Base-by-base conservation (phyloP, 805 yeast species). In the Zygosaccharomyces pseudorouxii region DNA sequence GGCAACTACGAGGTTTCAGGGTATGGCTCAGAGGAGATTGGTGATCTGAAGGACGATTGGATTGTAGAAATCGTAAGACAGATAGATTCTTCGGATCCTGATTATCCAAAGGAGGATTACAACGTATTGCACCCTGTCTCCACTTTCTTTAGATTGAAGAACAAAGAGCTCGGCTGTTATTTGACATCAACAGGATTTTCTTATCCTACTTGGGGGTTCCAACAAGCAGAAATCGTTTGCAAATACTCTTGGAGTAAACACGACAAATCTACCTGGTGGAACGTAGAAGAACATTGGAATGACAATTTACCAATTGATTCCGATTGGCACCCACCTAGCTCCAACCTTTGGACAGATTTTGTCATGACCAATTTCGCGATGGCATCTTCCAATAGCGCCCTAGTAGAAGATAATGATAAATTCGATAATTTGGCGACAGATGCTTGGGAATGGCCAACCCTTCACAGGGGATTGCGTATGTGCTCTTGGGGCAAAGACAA, bases 161-260 rank as follows among this genome's bases (percentile, higher is more conserved):
- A 83, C 67, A 74, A 74, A 55, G 79, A 66, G 8, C 66, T 89
- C 60, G 85, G 86, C 37, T 95, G 95, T 67, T 90, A 89, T 67
- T 72, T 93, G 62, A 86, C 90, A 55, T 86, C 92, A 11, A 77
- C 93, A 9, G 97, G 97, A 39, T 71, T 73, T 55, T 65, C 79
- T 20, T 82, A 90, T 63, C 99, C 99, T 16, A 82, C 81, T 14
- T 93, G 99, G 99, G 99, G 99, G 18, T 93, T 92, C 78, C 80
- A 89, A 65, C 99, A 93, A 74, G 96, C 96, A 54, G 99, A 93
- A 72, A 92, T 93, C 55, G 84, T 82, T 1, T 93, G 99, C 71
- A 80, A 77, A 56, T 68, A 73, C 52, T 82, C 89, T 31, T 85
- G 81, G 60, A 67, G 78, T 67, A 71, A 63, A 39, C 81, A 86